Percentiles rank a stretch among this genome's conserved stretches.
phyloP scores from a whole-genome alignment of 1,284 basidiomycete genomes.

The Heterobasidion irregulare region DNA sequence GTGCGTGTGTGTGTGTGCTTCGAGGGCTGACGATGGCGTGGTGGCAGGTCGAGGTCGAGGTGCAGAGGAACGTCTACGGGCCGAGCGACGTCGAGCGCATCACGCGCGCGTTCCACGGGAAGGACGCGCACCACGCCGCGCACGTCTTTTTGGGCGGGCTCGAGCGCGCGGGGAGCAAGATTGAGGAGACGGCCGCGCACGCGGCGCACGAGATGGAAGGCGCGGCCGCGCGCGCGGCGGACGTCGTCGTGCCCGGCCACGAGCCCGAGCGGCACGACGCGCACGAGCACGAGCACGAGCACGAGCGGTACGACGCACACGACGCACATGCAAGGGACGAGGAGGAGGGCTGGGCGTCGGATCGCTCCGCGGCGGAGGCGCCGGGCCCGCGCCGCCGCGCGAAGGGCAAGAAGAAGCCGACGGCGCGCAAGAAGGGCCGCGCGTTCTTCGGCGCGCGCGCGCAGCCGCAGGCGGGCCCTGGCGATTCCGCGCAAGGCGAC shows the following conservation, averaged over 20 bases:
- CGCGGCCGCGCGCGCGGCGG: neutral
- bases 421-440: neutral
- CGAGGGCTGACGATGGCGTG: neutral
- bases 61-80: conserved; percentile 3
- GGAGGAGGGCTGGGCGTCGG: conserved; percentile 5
- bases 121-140: neutral
- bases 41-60: conserved; percentile 4
- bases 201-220: neutral
- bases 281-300: neutral
- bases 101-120: neutral
- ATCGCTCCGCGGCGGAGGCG: neutral
- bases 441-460: neutral
- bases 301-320: neutral
- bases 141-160: neutral
- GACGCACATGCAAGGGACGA: neutral
- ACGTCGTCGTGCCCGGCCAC: neutral
- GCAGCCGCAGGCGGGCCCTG: neutral
- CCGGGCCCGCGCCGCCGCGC: neutral
- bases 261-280: neutral
- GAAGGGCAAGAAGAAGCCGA: neutral
- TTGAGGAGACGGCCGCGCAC: neutral
- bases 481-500: neutral
- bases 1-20: conserved; percentile 1
- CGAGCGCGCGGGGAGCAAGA: neutral
- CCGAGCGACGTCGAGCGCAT: conserved; percentile 1